phyloP scores from a whole-genome alignment of 495 filamentous ascomycete species.

The Tuber melanosporum region DNA sequence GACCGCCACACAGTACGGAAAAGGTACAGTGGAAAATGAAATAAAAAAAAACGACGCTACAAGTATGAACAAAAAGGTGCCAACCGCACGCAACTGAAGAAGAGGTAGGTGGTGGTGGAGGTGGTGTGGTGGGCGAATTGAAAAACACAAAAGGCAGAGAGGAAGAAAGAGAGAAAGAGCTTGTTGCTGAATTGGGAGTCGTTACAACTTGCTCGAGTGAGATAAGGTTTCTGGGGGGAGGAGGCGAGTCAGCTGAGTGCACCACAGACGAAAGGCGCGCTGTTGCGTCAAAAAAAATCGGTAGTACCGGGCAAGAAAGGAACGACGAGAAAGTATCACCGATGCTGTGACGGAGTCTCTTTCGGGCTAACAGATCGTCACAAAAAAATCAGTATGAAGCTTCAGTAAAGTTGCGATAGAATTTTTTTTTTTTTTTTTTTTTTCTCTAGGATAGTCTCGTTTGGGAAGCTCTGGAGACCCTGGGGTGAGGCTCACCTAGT shows the following conservation, averaged over 20 bases:
- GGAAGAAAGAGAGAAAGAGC: constrained; percentile 10
- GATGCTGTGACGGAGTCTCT: constrained; percentile 18
- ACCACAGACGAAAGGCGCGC: constrained; percentile 27
- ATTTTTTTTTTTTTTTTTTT: not conserved
- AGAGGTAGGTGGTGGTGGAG: not conserved
- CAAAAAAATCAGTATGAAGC: constrained; percentile 25
- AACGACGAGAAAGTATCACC: constrained; percentile 23
- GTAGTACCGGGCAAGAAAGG: constrained; percentile 28
- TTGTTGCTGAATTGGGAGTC: constrained; percentile 5
- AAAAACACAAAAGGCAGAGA: constrained; percentile 7
- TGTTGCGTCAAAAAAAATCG: constrained; percentile 30
- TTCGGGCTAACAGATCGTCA: constrained; percentile 23
- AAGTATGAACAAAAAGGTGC: constrained; percentile 28
- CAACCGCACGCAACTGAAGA: not conserved
- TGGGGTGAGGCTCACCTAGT: constrained; percentile 36
- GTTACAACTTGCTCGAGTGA: constrained; percentile 28
- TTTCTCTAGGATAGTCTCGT: not conserved
- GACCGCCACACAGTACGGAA: constrained; percentile 28
- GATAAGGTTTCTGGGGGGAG: constrained; percentile 36
- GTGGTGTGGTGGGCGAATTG: not conserved
- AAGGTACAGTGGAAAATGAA: constrained; percentile 10
- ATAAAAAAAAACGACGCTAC: constrained; percentile 20
- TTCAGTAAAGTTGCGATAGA: not conserved
- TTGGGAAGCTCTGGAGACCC: constrained; percentile 14
- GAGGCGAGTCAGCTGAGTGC: constrained; percentile 38